These are phyloP conservation scores for Mycena olivaceomarginata DNA, from an alignment of 768 basidiomycete genomes.

Conservation along the genomic window DNA sequence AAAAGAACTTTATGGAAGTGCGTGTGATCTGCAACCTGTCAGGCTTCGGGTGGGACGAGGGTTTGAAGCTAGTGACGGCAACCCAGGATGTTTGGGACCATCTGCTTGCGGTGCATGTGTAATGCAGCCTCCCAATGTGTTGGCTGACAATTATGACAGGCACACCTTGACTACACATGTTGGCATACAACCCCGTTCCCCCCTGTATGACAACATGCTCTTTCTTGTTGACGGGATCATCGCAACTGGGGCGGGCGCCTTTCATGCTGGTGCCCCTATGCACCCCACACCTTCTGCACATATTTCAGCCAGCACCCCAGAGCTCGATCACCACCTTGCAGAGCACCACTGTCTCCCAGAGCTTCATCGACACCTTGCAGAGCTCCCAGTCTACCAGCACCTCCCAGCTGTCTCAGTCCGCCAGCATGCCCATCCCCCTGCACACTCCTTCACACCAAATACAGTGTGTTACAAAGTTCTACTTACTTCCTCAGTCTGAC, in stretches of 20 bases:
- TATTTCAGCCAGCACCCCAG: no score
- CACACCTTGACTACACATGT: not conserved
- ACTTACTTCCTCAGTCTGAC: no score
- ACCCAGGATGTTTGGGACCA: constrained; percentile 13
- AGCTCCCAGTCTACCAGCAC: no score
- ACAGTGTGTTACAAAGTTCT: no score
- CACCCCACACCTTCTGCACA: not conserved
- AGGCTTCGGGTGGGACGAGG: constrained; percentile 21
- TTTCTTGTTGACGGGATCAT: constrained; percentile 13
- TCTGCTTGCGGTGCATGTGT: not conserved
- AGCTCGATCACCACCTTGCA: no score
- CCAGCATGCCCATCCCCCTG: no score
- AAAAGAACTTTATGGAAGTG: not conserved
- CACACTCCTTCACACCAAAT: no score
- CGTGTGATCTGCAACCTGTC: not conserved
- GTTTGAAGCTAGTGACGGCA: constrained; percentile 9
- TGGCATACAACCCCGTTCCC: constrained; percentile 12
- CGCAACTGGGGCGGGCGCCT: constrained; percentile 13
- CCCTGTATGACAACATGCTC: constrained; percentile 16
- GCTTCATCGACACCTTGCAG: not conserved
- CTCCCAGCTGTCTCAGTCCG: no score
- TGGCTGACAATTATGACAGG: not conserved
- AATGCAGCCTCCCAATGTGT: not conserved
- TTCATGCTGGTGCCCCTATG: constrained; percentile 18
- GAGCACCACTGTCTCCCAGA: not conserved